These are phyloP conservation scores for Acanthamoeba royreba DNA, from an alignment of 208 protist species.

Conservation along the genomic window DNA sequence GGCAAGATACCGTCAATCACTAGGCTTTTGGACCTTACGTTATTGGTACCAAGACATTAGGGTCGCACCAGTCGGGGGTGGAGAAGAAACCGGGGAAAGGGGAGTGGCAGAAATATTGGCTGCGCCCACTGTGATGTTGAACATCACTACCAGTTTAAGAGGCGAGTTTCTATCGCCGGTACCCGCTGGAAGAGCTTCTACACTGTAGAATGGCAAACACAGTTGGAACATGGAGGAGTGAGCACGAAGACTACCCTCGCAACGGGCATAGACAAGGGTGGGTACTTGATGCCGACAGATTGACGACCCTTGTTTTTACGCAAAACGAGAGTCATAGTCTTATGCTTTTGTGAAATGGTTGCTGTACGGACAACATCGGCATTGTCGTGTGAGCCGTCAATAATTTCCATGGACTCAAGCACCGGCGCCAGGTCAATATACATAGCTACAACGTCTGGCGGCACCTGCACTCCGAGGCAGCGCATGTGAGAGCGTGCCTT, in stretches of 20 bases:
- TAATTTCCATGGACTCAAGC: constrained; percentile 44
- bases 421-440: constrained; percentile 56
- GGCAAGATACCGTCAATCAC: too few relatives aligned
- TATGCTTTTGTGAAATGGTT: constrained; percentile 76
- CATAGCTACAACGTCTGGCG: not conserved
- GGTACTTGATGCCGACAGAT: not conserved
- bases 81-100: not conserved
- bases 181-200: not conserved
- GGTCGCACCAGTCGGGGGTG: not conserved
- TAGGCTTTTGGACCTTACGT: too few relatives aligned
- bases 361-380: constrained; percentile 64
- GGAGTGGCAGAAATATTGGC: not conserved
- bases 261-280: too few relatives aligned
- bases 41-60: not conserved
- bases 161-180: not conserved
- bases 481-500: not conserved
- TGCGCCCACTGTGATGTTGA: not conserved
- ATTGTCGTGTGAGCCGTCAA: constrained; percentile 74
- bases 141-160: not conserved
- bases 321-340: constrained; percentile 73
- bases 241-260: not conserved
- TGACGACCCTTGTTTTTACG: not conserved
- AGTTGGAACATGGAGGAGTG: not conserved
- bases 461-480: not conserved
- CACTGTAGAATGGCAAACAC: not conserved